Base-by-base conservation (phyloP, 805 yeast species). In the Myxozyma vanderwaltii region DNA sequence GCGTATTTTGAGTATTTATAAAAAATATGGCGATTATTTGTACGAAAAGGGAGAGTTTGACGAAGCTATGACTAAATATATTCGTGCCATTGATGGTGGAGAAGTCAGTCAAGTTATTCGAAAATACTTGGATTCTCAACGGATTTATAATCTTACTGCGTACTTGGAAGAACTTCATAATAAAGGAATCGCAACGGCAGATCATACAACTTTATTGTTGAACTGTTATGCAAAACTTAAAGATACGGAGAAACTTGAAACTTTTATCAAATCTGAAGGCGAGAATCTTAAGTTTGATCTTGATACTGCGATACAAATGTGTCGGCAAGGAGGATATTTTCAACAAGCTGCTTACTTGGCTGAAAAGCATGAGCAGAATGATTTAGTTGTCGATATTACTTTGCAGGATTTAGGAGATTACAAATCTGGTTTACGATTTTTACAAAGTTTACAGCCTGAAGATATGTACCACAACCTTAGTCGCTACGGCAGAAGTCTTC, bases 201-300 rank as follows among this genome's bases (percentile, higher is more conserved):
- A 91, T 69, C 97, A 92, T 71, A 80, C 90, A 4, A 91, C 96
- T 0, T 73, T 92, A 26, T 76, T 91, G 41, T 72, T 91, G 26
- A 86, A 92, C 61, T 84, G 92, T 51, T 85, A 86, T 68, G 88
- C 96, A 61, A 90, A 91, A 68, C 73, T 89, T 66, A 88, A 86
- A 61, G 80, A 80, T 60, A 79, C 77, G 2, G 81, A 79, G 1
- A 85, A 85, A 48, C 75, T 92, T 27, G 78, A 79, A 39, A 65
- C 70, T 4, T 90, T 89, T 67, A 78, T 89, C 24, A 77, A 74
- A 56, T 75, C 74, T 29, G 77, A 77, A n/a, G 63, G 69, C 0
- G 67, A 69, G 10, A 69, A 71, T 6, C 67, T 71, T 17, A 72
- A 76, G 17, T 85, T 90, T 68, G 90, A 91, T 70, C 76, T 86